These are phyloP conservation scores for Aotearoamyces nothofagi DNA, from an alignment of 2,329 filamentous ascomycete species.

Conservation along the genomic window DNA sequence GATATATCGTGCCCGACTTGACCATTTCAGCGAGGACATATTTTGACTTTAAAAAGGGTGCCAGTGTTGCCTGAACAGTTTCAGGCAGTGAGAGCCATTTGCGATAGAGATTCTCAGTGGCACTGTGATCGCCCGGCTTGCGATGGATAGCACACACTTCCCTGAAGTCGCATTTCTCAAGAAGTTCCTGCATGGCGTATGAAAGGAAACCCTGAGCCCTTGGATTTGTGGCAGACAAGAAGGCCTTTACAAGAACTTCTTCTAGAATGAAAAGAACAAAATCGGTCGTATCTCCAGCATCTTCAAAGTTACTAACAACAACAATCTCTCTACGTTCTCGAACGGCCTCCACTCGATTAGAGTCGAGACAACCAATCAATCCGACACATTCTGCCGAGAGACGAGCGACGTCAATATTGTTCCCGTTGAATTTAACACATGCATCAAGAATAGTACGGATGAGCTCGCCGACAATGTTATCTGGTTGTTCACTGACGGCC, in stretches of 20 bases:
- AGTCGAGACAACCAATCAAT: slow-evolving; percentile 79
- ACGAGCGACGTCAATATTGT: slow-evolving; percentile 49
- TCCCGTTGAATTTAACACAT: slow-evolving; percentile 61
- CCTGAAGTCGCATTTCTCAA: slow-evolving; percentile 63
- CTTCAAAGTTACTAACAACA: slow-evolving; percentile 73
- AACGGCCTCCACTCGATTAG: slow-evolving; percentile 71
- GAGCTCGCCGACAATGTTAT: slow-evolving; percentile 55
- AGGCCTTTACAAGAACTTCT: slow-evolving; percentile 78
- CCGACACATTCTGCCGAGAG: slow-evolving; percentile 75
- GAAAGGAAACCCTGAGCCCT: slow-evolving; percentile 82
- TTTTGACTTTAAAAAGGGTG: slow-evolving; percentile 73
- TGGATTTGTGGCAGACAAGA: slow-evolving; percentile 79
- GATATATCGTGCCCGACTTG: slow-evolving; percentile 47
- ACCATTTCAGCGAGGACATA: slow-evolving; percentile 57
- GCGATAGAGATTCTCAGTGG: slow-evolving; percentile 44
- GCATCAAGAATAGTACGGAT: slow-evolving; percentile 74
- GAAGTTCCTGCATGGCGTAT: slow-evolving; percentile 84
- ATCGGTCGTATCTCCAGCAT: slow-evolving; percentile 61
- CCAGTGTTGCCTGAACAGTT: slow-evolving; percentile 63
- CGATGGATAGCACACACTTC: slow-evolving; percentile 25
- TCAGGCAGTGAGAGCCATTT: slow-evolving; percentile 72
- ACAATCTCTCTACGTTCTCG: slow-evolving; percentile 72
- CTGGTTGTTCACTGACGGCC: slow-evolving; percentile 70
- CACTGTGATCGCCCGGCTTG: slow-evolving; percentile 25
- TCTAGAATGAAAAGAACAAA: slow-evolving; percentile 80